phyloP scores from a whole-genome alignment of 148 eudicot genomes.

The Persicaria maculosa region DNA sequence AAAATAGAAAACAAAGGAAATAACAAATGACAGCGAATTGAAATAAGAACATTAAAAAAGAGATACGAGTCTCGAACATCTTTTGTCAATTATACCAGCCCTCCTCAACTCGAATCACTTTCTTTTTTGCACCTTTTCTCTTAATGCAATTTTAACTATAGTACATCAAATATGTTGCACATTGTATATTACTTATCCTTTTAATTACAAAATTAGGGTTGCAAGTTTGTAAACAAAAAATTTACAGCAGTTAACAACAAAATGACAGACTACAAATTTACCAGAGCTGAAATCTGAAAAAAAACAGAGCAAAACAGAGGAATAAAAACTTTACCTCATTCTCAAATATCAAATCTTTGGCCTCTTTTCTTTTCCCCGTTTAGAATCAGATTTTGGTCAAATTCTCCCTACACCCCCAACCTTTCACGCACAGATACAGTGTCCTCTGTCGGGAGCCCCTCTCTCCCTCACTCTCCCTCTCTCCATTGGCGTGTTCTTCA shows the following conservation, averaged over 20 bases:
- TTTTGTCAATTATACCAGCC: too few relatives aligned
- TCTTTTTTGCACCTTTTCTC: too few relatives aligned
- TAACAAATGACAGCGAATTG: too few relatives aligned
- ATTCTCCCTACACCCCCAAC: not conserved
- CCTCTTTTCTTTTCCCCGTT: not conserved
- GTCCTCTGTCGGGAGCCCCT: constrained; percentile 1
- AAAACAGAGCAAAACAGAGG: not conserved
- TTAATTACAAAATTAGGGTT: too few relatives aligned
- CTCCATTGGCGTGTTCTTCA: constrained; percentile 8
- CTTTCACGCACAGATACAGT: constrained; percentile 1
- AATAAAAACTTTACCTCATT: not conserved
- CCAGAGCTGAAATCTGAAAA: not conserved
- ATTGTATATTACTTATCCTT: too few relatives aligned
- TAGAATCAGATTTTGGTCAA: constrained; percentile 4
- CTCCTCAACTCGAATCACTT: too few relatives aligned
- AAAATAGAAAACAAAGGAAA: too few relatives aligned
- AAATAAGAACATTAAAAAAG: too few relatives aligned
- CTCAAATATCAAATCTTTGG: not conserved
- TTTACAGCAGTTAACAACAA: not conserved
- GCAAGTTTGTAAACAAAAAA: too few relatives aligned
- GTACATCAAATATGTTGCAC: too few relatives aligned
- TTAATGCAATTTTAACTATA: too few relatives aligned
- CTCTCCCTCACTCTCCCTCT: not conserved
- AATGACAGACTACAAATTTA: not conserved
- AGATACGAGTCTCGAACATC: too few relatives aligned